These are phyloP conservation scores for Papilionanthe hybrid DNA, from an alignment of 116 monocot species.

Conservation along the genomic window DNA sequence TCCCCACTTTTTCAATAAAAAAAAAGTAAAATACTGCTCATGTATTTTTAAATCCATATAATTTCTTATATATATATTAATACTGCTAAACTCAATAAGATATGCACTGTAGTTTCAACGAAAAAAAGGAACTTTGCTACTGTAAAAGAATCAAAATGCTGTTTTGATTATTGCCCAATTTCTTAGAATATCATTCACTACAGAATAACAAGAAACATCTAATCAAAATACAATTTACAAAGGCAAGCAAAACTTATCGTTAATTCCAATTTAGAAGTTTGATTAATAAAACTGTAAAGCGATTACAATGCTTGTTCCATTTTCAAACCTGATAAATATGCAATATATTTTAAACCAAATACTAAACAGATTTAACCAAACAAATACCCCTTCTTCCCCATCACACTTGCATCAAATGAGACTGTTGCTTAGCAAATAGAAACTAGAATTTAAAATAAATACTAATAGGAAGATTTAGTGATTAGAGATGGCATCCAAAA, in stretches of 20 bases:
- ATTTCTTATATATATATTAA: too few species aligned
- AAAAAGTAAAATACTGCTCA: background rate
- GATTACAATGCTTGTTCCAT: background rate
- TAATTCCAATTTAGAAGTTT: background rate
- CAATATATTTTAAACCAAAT: slow-evolving; percentile 3
- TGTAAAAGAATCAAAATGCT: background rate
- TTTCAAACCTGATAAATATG: background rate
- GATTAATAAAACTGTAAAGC: background rate
- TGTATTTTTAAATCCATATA: too few species aligned
- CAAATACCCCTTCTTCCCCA: background rate
- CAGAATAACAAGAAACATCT: background rate
- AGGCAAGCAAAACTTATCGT: background rate
- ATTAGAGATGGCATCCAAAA: slow-evolving; percentile 47
- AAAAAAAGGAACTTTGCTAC: background rate
- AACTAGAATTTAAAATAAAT: slow-evolving; percentile 1
- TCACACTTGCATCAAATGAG: background rate
- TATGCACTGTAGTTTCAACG: background rate
- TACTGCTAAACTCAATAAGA: too few species aligned
- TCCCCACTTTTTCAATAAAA: background rate
- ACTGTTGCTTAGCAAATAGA: background rate
- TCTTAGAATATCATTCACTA: background rate
- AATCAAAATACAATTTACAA: background rate
- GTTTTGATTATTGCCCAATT: background rate
- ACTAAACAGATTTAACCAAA: background rate
- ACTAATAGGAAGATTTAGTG: background rate